A percentile compares a stretch with the other conserved stretches of the same genome.
Conservation (phyloP, 164 flowering plant species). For the Vitis labrusca region DNA sequence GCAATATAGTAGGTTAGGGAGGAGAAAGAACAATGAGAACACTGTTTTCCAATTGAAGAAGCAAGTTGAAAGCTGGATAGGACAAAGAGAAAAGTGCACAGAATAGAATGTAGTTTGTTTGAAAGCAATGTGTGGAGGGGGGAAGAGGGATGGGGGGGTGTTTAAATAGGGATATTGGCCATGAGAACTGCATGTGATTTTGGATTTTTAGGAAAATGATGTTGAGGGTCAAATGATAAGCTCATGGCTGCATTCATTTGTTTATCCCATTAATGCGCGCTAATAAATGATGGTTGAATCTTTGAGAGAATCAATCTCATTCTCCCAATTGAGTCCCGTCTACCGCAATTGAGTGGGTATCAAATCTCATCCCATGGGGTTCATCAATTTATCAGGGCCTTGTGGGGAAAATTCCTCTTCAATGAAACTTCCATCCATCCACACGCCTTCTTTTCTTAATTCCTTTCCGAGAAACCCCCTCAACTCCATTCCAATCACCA, state of each 20-base stretch:
- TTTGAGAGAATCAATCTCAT: too few species aligned
- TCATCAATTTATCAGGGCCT: too few species aligned
- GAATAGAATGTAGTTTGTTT: constrained; percentile 8
- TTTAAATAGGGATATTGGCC: constrained; percentile 42
- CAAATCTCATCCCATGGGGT: too few species aligned
- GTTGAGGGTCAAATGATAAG: constrained; percentile 21
- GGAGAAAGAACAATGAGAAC: neutral
- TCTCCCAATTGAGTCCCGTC: too few species aligned
- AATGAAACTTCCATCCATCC: too few species aligned
- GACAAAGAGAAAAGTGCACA: constrained; percentile 14
- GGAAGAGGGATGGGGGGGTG: constrained; percentile 27
- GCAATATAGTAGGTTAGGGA: neutral
- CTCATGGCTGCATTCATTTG: constrained; percentile 4
- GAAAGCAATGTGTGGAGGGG: constrained; percentile 24
- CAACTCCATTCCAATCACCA: too few species aligned
- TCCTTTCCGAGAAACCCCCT: too few species aligned
- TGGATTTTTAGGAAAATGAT: constrained; percentile 20
- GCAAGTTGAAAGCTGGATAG: neutral
- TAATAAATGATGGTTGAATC: neutral
- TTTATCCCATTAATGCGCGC: constrained; percentile 1
- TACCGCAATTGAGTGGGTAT: too few species aligned
- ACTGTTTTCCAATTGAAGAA: neutral
- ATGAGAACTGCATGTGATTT: constrained; percentile 45
- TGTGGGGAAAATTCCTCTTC: too few species aligned
- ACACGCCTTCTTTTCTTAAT: too few species aligned